Evolutionary conservation across 2,329 filamentous ascomycete species (phyloP).

Genomic region (Colletotrichum filicis): DNA sequence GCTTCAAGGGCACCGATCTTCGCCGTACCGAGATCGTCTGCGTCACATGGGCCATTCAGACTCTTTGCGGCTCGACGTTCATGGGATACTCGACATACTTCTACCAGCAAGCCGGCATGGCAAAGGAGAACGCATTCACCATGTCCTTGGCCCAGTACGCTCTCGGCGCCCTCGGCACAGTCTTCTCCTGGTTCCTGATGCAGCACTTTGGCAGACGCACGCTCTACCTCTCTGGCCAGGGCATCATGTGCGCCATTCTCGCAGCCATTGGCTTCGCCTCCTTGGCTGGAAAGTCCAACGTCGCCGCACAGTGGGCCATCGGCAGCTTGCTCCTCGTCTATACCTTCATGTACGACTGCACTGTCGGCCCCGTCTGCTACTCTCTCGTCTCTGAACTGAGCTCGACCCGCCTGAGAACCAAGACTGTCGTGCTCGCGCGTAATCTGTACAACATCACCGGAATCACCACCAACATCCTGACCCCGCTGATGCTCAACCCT

Average conservation of each 20-base stretch:
- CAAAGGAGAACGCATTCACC: conserved; percentile 49
- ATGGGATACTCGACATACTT: conserved; percentile 51
- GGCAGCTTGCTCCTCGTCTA: conserved; percentile 58
- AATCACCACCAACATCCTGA: conserved; percentile 58
- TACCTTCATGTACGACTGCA: conserved; percentile 56
- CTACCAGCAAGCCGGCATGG: conserved; percentile 55
- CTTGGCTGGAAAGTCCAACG: conserved; percentile 55
- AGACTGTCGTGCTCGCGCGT: conserved; percentile 57
- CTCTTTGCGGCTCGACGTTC: conserved; percentile 51
- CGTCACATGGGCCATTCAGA: conserved; percentile 52
- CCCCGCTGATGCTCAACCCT: conserved; percentile 59
- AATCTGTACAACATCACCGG: conserved; percentile 59
- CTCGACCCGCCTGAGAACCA: conserved; percentile 55
- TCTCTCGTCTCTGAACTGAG: conserved; percentile 56
- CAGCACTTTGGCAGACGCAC: conserved; percentile 55
- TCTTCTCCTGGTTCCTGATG: conserved; percentile 58
- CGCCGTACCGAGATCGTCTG: conserved; percentile 58
- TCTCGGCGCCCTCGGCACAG: conserved; percentile 56
- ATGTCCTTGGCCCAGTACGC: conserved; percentile 55
- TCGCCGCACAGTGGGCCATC: conserved; percentile 58
- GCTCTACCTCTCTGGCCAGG: conserved; percentile 55
- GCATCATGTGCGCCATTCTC: conserved; percentile 50
- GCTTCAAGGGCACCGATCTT: conserved; percentile 58
- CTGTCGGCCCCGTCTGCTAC: conserved; percentile 58
- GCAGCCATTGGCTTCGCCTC: conserved; percentile 55